Conservation (phyloP, 805 yeast genomes). For the Cyberlindnera maritima region DNA sequence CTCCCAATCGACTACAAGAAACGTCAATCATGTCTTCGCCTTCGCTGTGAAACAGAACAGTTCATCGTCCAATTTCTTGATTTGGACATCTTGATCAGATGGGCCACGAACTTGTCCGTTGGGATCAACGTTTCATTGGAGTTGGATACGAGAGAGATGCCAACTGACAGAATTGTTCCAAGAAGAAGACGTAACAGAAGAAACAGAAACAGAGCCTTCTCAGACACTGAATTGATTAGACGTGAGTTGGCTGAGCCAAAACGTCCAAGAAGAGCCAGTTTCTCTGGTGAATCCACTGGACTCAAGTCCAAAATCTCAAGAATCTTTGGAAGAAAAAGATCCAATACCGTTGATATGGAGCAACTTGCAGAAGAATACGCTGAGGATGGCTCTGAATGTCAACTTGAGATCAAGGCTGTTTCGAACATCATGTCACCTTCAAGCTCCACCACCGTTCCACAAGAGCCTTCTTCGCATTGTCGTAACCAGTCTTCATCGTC, state of each 20-base stretch:
- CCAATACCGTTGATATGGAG: conserved; percentile 7
- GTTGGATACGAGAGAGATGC: conserved; percentile 64
- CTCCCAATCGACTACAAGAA: conserved; percentile 82
- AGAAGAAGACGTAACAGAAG: conserved; percentile 56
- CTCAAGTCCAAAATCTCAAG: conserved; percentile 14
- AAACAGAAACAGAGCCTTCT: conserved; percentile 26
- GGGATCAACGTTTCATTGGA: conserved; percentile 84
- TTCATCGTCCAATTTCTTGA: conserved; percentile 62
- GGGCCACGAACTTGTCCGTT: conserved; percentile 70
- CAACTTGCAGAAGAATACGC: conserved; percentile 7
- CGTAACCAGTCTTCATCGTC: background rate
- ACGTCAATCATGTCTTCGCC: conserved; percentile 61
- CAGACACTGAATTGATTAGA: conserved; percentile 27
- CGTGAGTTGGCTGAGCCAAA: conserved; percentile 26
- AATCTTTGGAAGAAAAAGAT: conserved; percentile 17
- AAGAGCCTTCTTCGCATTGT: background rate
- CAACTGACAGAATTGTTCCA: conserved; percentile 79
- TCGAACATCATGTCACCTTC: background rate
- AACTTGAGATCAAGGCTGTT: background rate
- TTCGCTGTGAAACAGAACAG: conserved; percentile 84
- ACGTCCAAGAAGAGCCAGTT: conserved; percentile 21
- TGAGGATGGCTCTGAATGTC: background rate
- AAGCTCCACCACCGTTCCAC: background rate
- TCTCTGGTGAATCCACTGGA: conserved; percentile 12
- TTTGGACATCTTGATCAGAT: conserved; percentile 66